Conservation (phyloP, 2,329 filamentous ascomycete genomes). For the Aureobasidium zeae region DNA sequence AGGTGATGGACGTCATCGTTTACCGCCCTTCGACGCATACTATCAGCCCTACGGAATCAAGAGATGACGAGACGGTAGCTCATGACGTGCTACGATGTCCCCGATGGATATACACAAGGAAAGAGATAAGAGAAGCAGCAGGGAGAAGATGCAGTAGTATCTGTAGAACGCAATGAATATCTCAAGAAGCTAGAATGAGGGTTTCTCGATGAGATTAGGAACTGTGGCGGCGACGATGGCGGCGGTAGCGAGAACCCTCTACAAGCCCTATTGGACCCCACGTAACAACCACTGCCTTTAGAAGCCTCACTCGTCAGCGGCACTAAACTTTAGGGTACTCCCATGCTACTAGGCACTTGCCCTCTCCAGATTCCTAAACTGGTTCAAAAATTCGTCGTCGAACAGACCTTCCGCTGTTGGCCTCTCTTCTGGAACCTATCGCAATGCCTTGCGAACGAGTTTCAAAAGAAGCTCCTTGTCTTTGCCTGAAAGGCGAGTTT, state of each 20-base stretch:
- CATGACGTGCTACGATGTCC: neutral
- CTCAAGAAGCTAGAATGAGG: neutral
- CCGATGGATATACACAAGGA: neutral
- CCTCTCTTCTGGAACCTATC: slow-evolving; percentile 29
- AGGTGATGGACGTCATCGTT: neutral
- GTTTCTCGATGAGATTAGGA: neutral
- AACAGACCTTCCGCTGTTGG: slow-evolving; percentile 17
- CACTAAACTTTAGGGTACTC: neutral
- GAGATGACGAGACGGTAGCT: neutral
- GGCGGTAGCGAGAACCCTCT: neutral
- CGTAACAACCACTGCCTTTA: neutral
- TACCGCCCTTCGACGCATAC: neutral
- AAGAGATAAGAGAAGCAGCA: neutral
- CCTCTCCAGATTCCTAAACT: neutral
- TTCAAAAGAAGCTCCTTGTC: slow-evolving; percentile 25
- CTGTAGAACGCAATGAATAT: neutral
- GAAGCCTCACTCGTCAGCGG: neutral
- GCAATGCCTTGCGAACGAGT: slow-evolving; percentile 29
- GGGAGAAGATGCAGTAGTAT: neutral
- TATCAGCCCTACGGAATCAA: neutral
- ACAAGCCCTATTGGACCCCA: neutral
- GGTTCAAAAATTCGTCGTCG: slow-evolving; percentile 20
- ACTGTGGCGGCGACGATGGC: neutral
- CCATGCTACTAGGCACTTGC: neutral
- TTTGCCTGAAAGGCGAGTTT: slow-evolving; percentile 7